These are phyloP conservation scores for Tylopilus sp. DNA, from an alignment of 1,284 basidiomycete species.

Conservation along the genomic window DNA sequence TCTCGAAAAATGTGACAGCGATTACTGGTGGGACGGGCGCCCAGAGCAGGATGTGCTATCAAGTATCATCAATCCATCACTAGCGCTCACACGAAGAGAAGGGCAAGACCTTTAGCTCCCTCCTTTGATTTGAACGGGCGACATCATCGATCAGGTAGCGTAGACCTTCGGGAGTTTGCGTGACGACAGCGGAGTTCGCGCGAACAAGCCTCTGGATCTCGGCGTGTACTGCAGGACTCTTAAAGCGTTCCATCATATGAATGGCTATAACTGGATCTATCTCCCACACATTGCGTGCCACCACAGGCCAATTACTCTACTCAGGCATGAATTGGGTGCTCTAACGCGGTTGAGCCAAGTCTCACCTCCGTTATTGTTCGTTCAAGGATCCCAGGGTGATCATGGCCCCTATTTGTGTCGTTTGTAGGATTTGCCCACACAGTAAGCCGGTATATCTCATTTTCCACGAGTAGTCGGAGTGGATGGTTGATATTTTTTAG, in stretches of 20 bases:
- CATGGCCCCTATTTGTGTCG: conserved; percentile 63
- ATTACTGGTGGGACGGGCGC: conserved; percentile 83
- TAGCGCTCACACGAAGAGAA: neutral
- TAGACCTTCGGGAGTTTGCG: conserved; percentile 78
- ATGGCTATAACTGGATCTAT: conserved; percentile 80
- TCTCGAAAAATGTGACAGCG: conserved; percentile 84
- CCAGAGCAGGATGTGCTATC: conserved; percentile 83
- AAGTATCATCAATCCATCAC: conserved; percentile 17
- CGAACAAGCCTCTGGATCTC: conserved; percentile 78
- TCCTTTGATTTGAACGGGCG: conserved; percentile 50
- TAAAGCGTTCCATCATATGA: conserved; percentile 84
- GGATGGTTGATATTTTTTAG: conserved; percentile 67
- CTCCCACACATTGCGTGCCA: conserved; percentile 78
- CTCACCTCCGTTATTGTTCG: conserved; percentile 57
- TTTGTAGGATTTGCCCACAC: conserved; percentile 92
- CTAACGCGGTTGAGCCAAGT: neutral
- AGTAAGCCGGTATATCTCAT: conserved; percentile 78
- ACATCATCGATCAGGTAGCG: conserved; percentile 74
- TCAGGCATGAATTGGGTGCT: conserved; percentile 12
- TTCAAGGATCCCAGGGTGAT: conserved; percentile 56
- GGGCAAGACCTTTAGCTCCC: conserved; percentile 65
- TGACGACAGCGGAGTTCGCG: conserved; percentile 63
- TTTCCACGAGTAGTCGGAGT: conserved; percentile 80
- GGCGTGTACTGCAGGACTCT: conserved; percentile 52
- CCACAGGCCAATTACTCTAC: conserved; percentile 64